Conservation (phyloP, 2,329 filamentous ascomycete genomes). For the Cadophora gregata region DNA sequence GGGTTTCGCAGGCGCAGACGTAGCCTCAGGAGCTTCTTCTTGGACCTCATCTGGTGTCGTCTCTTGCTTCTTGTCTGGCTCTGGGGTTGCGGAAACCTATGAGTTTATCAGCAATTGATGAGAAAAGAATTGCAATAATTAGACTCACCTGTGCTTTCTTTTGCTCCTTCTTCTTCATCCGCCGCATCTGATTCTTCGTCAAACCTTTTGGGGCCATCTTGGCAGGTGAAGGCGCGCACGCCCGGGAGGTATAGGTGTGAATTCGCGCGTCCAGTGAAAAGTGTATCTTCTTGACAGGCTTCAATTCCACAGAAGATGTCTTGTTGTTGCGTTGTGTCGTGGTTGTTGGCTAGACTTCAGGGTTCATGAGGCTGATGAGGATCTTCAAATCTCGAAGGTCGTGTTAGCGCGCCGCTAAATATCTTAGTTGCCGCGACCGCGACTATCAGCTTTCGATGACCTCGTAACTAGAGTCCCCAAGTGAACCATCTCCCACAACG, state of each 20-base stretch:
- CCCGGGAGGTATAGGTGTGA: conserved; percentile 12
- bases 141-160: conserved; percentile 70
- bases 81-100: conserved; percentile 45
- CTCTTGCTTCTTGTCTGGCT: conserved; percentile 40
- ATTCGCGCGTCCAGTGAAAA: background rate
- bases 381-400: conserved; percentile 28
- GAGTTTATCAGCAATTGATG: conserved; percentile 30
- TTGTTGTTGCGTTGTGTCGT: background rate
- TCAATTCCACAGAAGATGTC: background rate
- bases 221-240: conserved; percentile 40
- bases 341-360: background rate
- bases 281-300: background rate
- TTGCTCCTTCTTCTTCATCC: conserved; percentile 92
- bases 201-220: conserved; percentile 71
- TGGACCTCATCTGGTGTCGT: conserved; percentile 36
- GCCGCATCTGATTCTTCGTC: conserved; percentile 92
- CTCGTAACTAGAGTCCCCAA: conserved; percentile 23
- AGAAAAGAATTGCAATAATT: background rate
- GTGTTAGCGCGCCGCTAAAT: conserved; percentile 33
- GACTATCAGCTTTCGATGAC: background rate
- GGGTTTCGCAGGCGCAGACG: conserved; percentile 44
- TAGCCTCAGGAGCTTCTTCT: conserved; percentile 44
- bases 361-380: background rate
- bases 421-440: conserved; percentile 20
- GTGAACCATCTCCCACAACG: conserved; percentile 11